Evolutionary conservation across 768 basidiomycete genomes (phyloP), one percentile per base, ranked within the genome.

Genomic region (Phaeotremella fagi): DNA sequence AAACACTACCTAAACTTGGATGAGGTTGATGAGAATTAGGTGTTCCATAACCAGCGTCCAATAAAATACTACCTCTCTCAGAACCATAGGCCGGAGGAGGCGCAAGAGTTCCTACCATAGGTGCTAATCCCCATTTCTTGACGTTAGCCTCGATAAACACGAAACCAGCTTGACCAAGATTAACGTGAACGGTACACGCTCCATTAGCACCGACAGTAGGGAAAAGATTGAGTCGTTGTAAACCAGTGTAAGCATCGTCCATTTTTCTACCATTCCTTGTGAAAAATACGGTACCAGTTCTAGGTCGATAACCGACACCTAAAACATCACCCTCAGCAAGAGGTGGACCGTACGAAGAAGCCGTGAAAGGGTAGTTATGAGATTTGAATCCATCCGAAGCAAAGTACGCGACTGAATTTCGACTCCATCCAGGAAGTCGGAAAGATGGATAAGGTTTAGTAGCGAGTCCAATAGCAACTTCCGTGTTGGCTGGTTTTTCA

Each of bases 61-160:
- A 80, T 7, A 99, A 79, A 53, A 99, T 97, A 70, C 90, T 94
- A 6, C 94, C 95, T 11, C 91, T 82, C 73, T 99, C 95, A 64
- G 88, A 90, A 16, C 95, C 95, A 75, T 98, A 98, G 0, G 95
- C 92, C 4, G 95, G 95, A 25, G 95, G 95, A 15, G 95, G 95
- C 1, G 94, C 94, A 9, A 98, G 80, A 0, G 95, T 98, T 43
- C 95, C 95, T 14, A 92, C 86, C 72, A 91, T 95, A 6, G 95
- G 95, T 28, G 95, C 95, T 27, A 98, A 76, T 16, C 95, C 95
- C 95, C 95, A 99, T 73, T 97, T 98, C 81, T 99, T 99, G 58
- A 99, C 95, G 70, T 99, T 97, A 28, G 95, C 95, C 77, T 99
- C 95, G 66, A 99, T 97, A 65, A 95, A 98, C 33, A 98, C 95